Evolutionary conservation across 106 monocot genomes (phyloP).

Genomic region (Triglochin maritima): DNA sequence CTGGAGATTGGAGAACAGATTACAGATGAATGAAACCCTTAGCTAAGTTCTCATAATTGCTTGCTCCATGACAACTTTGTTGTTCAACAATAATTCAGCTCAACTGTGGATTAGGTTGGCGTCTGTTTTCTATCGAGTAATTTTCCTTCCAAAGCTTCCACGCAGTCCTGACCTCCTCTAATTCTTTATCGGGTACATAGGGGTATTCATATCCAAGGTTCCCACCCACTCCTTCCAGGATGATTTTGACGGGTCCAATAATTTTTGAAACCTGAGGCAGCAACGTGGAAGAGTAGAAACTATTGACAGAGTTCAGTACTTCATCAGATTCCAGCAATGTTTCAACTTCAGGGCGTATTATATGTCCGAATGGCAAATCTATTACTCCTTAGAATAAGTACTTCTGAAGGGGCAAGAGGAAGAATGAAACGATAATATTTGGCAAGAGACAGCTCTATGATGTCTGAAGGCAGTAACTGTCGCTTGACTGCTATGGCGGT

Average conservation of each 20-base stretch:
- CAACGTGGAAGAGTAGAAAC: conserved; percentile 42
- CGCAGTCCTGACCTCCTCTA: conserved; percentile 58
- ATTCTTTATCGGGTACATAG: conserved; percentile 48
- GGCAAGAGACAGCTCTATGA: conserved; percentile 54
- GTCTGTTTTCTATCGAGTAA: not conserved
- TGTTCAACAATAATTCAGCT: not conserved
- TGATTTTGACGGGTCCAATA: conserved; percentile 54
- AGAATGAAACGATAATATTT: conserved; percentile 81
- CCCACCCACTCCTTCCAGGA: conserved; percentile 80
- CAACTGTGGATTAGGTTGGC: not conserved
- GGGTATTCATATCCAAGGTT: conserved; percentile 47
- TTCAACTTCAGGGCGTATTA: conserved; percentile 40
- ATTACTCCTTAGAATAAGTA: conserved; percentile 53
- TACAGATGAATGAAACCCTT: no score
- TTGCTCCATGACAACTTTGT: no score
- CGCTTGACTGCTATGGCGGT: conserved; percentile 87
- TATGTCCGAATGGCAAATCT: conserved; percentile 28
- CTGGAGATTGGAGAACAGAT: no score
- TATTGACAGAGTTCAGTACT: conserved; percentile 39
- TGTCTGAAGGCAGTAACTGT: conserved; percentile 54
- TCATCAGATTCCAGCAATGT: conserved; percentile 54
- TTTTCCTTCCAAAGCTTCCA: conserved; percentile 51
- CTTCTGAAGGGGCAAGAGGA: conserved; percentile 81
- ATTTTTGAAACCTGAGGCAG: conserved; percentile 55
- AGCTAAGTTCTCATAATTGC: no score